A percentile compares a stretch with the other conserved stretches of the same genome.
Conservation (phyloP, 1,284 basidiomycete genomes). For the Leccinum pallidistipes region DNA sequence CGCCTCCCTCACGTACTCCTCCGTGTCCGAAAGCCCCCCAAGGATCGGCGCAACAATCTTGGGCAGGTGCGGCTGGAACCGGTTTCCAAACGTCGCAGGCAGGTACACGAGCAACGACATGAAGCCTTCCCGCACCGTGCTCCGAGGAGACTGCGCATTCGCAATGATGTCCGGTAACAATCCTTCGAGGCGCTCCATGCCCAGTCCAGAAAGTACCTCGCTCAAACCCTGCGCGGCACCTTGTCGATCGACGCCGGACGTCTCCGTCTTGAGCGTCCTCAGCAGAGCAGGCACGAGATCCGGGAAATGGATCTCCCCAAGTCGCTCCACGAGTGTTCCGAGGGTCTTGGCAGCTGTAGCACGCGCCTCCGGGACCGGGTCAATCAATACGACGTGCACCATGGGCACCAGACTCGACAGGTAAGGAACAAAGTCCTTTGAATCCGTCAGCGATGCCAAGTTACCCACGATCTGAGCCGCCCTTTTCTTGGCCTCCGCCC, state of each 20-base stretch:
- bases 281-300: conserved; percentile 92
- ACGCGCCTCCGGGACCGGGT: conserved; percentile 95
- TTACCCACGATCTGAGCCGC: conserved; percentile 98
- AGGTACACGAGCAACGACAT: conserved; percentile 97
- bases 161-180: conserved; percentile 93
- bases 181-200: conserved; percentile 96
- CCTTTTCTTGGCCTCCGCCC: conserved; percentile 93
- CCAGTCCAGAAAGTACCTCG: conserved; percentile 93
- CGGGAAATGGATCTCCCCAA: conserved; percentile 96
- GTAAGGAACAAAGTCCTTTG: conserved; percentile 97
- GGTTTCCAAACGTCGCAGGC: conserved; percentile 93
- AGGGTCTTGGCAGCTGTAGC: conserved; percentile 97
- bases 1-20: conserved; percentile 93
- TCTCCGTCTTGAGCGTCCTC: conserved; percentile 89
- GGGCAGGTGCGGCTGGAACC: conserved; percentile 95
- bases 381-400: conserved; percentile 90
- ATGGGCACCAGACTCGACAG: conserved; percentile 86
- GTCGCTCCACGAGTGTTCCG: conserved; percentile 94
- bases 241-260: conserved; percentile 94
- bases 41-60: conserved; percentile 95
- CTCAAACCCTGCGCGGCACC: conserved; percentile 98
- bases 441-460: conserved; percentile 91
- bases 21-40: conserved; percentile 88
- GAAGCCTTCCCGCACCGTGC: conserved; percentile 97
- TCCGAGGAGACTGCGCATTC: conserved; percentile 86